A percentile compares a stretch with the other conserved stretches of the same genome.
phyloP scores from a whole-genome alignment of 2,329 filamentous ascomycete genomes.

The Fusarium kyushuense region DNA sequence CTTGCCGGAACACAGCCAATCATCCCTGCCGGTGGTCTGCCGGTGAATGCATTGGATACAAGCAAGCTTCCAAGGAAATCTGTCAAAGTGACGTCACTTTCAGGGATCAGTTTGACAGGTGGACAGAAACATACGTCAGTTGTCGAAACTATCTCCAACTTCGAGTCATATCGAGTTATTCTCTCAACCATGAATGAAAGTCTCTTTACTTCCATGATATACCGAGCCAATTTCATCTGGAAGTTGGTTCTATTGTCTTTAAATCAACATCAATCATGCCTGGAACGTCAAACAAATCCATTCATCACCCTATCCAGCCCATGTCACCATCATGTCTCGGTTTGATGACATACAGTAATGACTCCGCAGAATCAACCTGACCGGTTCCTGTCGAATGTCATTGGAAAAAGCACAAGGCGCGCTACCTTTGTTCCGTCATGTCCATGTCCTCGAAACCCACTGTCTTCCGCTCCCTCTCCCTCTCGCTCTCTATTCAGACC shows the following conservation, averaged over 20 bases:
- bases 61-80: constrained; percentile 5
- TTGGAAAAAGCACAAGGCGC: not conserved
- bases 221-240: not conserved
- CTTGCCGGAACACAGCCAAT: not conserved
- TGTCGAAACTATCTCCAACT: not conserved
- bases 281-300: not conserved
- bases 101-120: not conserved
- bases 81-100: not conserved
- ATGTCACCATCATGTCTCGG: not conserved
- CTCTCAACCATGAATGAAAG: not conserved
- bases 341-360: not conserved
- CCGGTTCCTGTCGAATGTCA: not conserved
- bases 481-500: too few relatives aligned
- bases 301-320: not conserved
- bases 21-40: not conserved
- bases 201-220: not conserved
- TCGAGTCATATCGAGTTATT: not conserved
- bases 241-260: not conserved
- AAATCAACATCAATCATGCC: not conserved
- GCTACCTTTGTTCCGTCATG: not conserved
- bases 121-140: constrained; percentile 3
- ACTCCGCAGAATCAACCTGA: not conserved
- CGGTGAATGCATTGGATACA: not conserved
- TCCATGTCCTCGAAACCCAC: not conserved
- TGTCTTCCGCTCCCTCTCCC: not conserved